Percentiles rank a stretch among this genome's conserved stretches.
These are phyloP conservation scores for Mortierella sp. DNA, from an alignment of 371 early-diverging fungal species.

Conservation along the genomic window DNA sequence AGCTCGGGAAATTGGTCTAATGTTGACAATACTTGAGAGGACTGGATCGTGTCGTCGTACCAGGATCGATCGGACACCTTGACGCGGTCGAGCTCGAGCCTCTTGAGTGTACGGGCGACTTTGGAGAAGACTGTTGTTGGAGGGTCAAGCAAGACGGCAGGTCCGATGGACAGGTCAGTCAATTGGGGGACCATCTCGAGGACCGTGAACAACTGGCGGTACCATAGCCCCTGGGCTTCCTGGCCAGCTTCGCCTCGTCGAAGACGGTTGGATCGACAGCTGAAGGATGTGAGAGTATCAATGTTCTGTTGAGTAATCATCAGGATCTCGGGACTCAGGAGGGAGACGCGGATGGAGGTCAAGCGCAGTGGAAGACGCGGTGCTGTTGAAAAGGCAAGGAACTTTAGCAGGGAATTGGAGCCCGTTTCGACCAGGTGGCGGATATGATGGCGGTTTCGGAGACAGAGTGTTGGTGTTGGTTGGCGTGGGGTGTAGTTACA, in stretches of 20 bases:
- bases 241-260: conserved; percentile 13
- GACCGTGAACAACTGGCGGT: conserved; percentile 28
- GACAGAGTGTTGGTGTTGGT: conserved; percentile 23
- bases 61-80: conserved; percentile 16
- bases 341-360: conserved; percentile 21
- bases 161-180: conserved; percentile 23
- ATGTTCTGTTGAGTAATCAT: conserved; percentile 22
- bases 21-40: background rate
- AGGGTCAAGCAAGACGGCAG: conserved; percentile 17
- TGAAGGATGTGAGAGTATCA: conserved; percentile 20
- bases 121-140: conserved; percentile 20
- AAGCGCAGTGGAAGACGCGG: conserved; percentile 12
- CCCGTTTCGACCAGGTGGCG: conserved; percentile 24
- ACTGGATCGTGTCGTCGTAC: conserved; percentile 7
- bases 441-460: conserved; percentile 32
- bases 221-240: conserved; percentile 23
- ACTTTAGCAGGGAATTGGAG: conserved; percentile 27
- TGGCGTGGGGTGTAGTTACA: conserved; percentile 29
- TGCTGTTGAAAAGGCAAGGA: conserved; percentile 17
- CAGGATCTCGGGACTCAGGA: conserved; percentile 31
- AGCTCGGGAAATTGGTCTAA: conserved; percentile 6
- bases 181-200: conserved; percentile 19
- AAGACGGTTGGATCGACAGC: conserved; percentile 29
- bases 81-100: conserved; percentile 27
- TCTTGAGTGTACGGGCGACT: conserved; percentile 7